Evolutionary conservation across 225 moss, liverwort and hornwort genomes (phyloP), one percentile per base, ranked within the genome.

Genomic region (Ulota crispa): DNA sequence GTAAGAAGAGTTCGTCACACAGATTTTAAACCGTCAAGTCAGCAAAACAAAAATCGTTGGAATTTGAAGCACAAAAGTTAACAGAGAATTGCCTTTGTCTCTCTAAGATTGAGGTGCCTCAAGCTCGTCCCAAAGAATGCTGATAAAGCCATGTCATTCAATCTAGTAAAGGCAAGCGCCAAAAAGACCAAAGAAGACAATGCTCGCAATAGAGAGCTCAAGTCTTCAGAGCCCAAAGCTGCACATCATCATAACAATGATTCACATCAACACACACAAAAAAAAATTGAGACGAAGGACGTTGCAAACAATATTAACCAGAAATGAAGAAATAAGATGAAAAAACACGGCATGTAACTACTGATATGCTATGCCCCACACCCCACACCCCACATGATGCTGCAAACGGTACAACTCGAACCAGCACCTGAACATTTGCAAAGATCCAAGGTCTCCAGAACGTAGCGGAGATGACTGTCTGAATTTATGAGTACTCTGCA

Each of bases 81-180:
- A 73, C 37, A 41, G 27, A 27, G 30, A 82, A 45, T 21, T 32
- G 90, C 95, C 90, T 90, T 80, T 31, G 93, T 95, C 77, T 91
- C 93, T 84, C 84, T 87, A 79, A 95, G 64, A 68, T 93, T 84
- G 41, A 95, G 84, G 70, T 87, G 78, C 70, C 84, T 86, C 76
- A 95, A 83, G 64, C 68, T 83, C 61, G 77, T 88, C 81, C 93
- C 95, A 66, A n/a, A 79, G 75, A 93, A 93, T 24, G 42, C 68
- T 75, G 76, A 89, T 27, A 95, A 75, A 27, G 87, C 87, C 68
- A 26, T 62, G 80, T 93, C 92, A 26, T 84, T 78, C 53, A 92
- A 75, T 74, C 70, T 45, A n/a, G 91, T 92, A 70, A 91, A 89
- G 64, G 88, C 93, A 80, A 95, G 84, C 59, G 68, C 79, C 69